Evolutionary conservation across 345 rosid genomes (phyloP), one percentile per base, ranked within the genome.

Genomic region (Geranium brycei): DNA sequence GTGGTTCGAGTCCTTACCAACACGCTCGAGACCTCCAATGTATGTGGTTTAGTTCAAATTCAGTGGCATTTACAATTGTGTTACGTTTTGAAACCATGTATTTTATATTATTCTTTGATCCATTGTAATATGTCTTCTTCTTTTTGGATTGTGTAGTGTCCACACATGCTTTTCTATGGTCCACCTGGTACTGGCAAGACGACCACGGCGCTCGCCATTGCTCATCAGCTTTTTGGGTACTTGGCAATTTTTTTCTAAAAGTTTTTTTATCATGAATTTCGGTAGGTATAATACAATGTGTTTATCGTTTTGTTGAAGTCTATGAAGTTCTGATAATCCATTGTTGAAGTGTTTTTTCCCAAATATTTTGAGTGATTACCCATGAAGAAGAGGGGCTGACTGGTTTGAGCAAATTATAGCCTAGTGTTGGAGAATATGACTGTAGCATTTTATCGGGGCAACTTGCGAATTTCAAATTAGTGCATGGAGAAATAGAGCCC

Each of bases 171-270:
- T 67, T 88, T 93, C 72, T 93, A 90, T 64, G 99, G 97, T 23
- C 99, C 99, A 0, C 96, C 96, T 7, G 97, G 99, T n/a, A 93
- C 96, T 0, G 96, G 97, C 0, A 93, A 93, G 78, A 93, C 99
- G 69, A 93, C 99, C 68, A 85, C 96, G 0, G 96, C 97, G 6
- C 91, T 93, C 57, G 97, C 99, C 69, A 87, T 93, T 55, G 99
- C 95, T 4, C 96, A 80, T 69, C 97, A 93, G 84, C 88, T 90
- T 35, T 90, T 72, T 35, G 97, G 99, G 97, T 88, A 83, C 53
- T 69, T 10, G 35, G 17, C 1, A 59, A 35, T 58, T 28, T 18
- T 17, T 15, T n/a, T n/a, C n/a, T n/a, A n/a, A 38, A 1, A 23
- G 18, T 6, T 6, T 5, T n/a, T 8, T 47, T 10, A 47, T 47